A percentile compares a stretch with the other conserved stretches of the same genome.
phyloP scores from a whole-genome alignment of 2,329 filamentous ascomycete species.

The Talaromyces sp. region DNA sequence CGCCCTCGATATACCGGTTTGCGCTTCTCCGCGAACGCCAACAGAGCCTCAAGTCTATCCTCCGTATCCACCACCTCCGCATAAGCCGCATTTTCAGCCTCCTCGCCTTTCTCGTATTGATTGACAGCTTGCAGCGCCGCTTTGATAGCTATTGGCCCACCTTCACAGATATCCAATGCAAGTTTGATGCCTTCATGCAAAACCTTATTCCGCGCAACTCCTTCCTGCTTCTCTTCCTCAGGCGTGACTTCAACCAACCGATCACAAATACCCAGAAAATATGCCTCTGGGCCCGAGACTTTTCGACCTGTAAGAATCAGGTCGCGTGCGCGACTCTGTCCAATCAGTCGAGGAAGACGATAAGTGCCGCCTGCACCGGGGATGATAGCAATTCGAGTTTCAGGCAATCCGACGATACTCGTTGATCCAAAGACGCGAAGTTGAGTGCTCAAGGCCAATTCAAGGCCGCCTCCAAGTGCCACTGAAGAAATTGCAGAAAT shows the following conservation, averaged over 20 bases:
- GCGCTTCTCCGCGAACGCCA: slow-evolving; percentile 75
- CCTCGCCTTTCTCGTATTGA: slow-evolving; percentile 60
- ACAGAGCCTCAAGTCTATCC: slow-evolving; percentile 82
- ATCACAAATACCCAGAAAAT: slow-evolving; percentile 85
- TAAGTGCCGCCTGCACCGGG: slow-evolving; percentile 92
- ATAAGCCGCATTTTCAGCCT: slow-evolving; percentile 83
- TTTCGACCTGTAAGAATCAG: slow-evolving; percentile 85
- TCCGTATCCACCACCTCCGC: slow-evolving; percentile 74
- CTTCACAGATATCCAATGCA: slow-evolving; percentile 81
- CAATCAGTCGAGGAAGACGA: slow-evolving; percentile 76
- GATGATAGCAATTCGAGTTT: slow-evolving; percentile 89
- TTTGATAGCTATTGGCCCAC: slow-evolving; percentile 75
- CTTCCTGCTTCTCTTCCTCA: slow-evolving; percentile 48
- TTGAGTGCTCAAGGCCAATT: slow-evolving; percentile 83
- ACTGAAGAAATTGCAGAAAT: slow-evolving; percentile 81
- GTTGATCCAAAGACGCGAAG: slow-evolving; percentile 81
- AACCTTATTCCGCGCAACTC: slow-evolving; percentile 60
- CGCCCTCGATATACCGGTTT: slow-evolving; percentile 61
- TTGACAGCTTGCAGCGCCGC: slow-evolving; percentile 74
- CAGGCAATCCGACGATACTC: slow-evolving; percentile 74
- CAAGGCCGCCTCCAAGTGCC: slow-evolving; percentile 87
- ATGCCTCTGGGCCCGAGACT: slow-evolving; percentile 76
- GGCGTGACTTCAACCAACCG: slow-evolving; percentile 75
- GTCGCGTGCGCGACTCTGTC: slow-evolving; percentile 75
- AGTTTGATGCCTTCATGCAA: slow-evolving; percentile 71